Percentiles rank a stretch among this genome's conserved stretches.
Conservation (phyloP, 352 stramenopile genomes). For the Pythium pyrilobum region DNA sequence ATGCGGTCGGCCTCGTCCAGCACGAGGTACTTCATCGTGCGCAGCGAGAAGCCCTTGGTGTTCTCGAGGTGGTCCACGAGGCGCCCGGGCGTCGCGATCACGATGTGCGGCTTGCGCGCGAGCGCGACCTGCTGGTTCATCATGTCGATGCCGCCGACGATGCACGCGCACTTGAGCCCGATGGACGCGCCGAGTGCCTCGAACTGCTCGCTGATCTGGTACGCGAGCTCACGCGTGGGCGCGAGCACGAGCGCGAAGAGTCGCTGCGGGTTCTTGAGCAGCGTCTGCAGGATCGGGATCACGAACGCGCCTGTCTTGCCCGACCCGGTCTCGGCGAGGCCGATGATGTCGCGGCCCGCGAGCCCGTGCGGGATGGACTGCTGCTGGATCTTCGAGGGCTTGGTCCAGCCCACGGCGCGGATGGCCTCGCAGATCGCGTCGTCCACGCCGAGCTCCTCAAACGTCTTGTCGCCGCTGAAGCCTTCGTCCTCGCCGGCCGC, state of each 20-base stretch:
- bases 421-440: slow-evolving; percentile 90
- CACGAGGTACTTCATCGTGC: slow-evolving; percentile 89
- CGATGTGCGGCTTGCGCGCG: slow-evolving; percentile 95
- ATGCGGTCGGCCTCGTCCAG: slow-evolving; percentile 95
- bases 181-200: slow-evolving; percentile 89
- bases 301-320: slow-evolving; percentile 95
- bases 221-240: slow-evolving; percentile 93
- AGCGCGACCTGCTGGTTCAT: slow-evolving; percentile 96
- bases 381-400: slow-evolving; percentile 95
- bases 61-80: slow-evolving; percentile 95
- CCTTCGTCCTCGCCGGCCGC: slow-evolving; percentile 26
- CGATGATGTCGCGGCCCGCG: slow-evolving; percentile 95
- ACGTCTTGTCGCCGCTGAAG: slow-evolving; percentile 76
- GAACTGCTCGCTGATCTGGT: slow-evolving; percentile 96
- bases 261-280: slow-evolving; percentile 89
- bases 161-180: slow-evolving; percentile 88
- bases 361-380: slow-evolving; percentile 91
- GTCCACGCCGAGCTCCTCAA: slow-evolving; percentile 89
- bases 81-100: slow-evolving; percentile 91
- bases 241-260: slow-evolving; percentile 90
- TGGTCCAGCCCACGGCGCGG: slow-evolving; percentile 88
- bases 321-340: slow-evolving; percentile 93
- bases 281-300: slow-evolving; percentile 90
- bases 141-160: slow-evolving; percentile 97
- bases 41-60: slow-evolving; percentile 94